phyloP scores from a whole-genome alignment of 176 grass and related monocot genomes.

The Carex myosuroides region DNA sequence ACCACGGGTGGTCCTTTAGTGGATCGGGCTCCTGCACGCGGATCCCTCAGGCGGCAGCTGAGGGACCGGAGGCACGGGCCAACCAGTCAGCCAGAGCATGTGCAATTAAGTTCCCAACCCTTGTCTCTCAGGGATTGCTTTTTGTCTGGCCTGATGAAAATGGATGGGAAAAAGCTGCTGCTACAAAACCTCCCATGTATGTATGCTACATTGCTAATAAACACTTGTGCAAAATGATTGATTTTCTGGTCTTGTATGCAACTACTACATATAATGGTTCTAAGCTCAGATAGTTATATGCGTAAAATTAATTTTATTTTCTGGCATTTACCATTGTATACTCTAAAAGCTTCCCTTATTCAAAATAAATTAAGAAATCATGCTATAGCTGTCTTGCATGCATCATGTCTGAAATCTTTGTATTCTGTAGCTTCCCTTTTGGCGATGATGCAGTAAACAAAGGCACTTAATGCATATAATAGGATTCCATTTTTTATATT shows the following conservation, averaged over 20 bases:
- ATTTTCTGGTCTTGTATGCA: background rate
- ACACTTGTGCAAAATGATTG: background rate
- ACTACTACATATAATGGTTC: background rate
- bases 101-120: constrained; percentile 69
- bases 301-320: background rate
- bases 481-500: background rate
- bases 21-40: constrained; percentile 58
- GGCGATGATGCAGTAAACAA: background rate
- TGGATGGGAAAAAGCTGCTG: constrained; percentile 67
- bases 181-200: constrained; percentile 75
- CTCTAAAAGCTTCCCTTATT: background rate
- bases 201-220: background rate
- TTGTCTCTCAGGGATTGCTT: constrained; percentile 78
- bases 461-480: background rate
- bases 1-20: constrained; percentile 91
- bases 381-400: background rate
- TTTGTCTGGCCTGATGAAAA: constrained; percentile 97
- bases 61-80: constrained; percentile 57
- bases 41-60: constrained; percentile 75
- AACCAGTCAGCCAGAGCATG: constrained; percentile 50
- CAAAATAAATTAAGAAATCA: background rate
- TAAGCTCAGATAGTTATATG: background rate
- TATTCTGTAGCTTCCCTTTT: background rate
- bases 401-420: background rate
- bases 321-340: background rate